phyloP scores from a whole-genome alignment of 495 filamentous ascomycete genomes.

The Penicillium egyptiacum region DNA sequence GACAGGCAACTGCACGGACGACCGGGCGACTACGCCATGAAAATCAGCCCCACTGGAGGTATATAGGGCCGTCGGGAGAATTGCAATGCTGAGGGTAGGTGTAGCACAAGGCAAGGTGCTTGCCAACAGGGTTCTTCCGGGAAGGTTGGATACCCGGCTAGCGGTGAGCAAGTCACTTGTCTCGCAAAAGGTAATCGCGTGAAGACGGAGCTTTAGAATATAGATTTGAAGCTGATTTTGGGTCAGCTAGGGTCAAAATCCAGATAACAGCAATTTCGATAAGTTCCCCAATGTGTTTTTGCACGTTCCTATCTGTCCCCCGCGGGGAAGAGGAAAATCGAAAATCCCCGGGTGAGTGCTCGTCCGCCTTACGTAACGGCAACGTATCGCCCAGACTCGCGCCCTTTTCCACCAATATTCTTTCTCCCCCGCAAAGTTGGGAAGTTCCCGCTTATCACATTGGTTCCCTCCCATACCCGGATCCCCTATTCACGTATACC shows the following conservation, averaged over 20 bases:
- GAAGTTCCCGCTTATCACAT: slow-evolving; percentile 10
- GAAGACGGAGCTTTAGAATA: neutral
- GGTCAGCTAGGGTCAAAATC: neutral
- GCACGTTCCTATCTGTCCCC: slow-evolving; percentile 15
- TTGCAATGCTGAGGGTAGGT: slow-evolving; percentile 2
- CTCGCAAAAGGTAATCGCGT: slow-evolving; percentile 24
- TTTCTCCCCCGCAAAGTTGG: slow-evolving; percentile 19
- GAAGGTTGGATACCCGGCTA: slow-evolving; percentile 20
- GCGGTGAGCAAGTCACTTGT: slow-evolving; percentile 23
- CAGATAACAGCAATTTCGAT: neutral
- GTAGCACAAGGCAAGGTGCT: neutral
- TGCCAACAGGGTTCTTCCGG: slow-evolving; percentile 15
- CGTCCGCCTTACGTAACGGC: slow-evolving; percentile 19
- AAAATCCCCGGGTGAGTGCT: slow-evolving; percentile 24
- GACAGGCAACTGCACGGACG: slow-evolving; percentile 22
- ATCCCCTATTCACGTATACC: neutral
- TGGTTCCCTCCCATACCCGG: slow-evolving; percentile 2
- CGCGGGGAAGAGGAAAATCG: slow-evolving; percentile 29
- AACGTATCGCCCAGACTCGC: neutral
- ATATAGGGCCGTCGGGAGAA: slow-evolving; percentile 8
- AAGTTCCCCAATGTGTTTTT: neutral
- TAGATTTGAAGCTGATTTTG: neutral
- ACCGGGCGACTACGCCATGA: slow-evolving; percentile 21
- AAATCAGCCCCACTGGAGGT: slow-evolving; percentile 10
- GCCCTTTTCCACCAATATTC: neutral